Conservation (phyloP, 169 alveolate species). For the Plasmodium adleri region DNA sequence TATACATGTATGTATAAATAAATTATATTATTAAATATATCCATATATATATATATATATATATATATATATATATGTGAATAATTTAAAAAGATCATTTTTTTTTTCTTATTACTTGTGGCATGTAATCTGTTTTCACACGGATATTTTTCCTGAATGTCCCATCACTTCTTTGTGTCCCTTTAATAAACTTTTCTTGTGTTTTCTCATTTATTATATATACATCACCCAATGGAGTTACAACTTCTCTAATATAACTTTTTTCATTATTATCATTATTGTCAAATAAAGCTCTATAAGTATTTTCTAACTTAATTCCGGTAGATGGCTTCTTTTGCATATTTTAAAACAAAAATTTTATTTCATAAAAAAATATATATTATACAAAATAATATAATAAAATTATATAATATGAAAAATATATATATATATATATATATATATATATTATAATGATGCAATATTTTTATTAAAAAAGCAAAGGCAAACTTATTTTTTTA, state of each 20-base stretch:
- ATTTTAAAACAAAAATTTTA: neutral
- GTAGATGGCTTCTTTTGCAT: constrained; percentile 11
- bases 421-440: no score
- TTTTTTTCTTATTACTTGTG: constrained; percentile 72
- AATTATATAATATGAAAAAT: no score
- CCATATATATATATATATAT: constrained; percentile 12
- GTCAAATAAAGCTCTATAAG: constrained; percentile 11
- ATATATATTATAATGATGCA: no score
- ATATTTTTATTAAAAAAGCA: no score
- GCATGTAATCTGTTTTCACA: constrained; percentile 84
- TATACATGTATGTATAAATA: constrained; percentile 1
- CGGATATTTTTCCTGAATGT: constrained; percentile 80
- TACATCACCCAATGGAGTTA: constrained; percentile 81
- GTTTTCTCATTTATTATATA: constrained; percentile 79
- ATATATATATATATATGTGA: neutral
- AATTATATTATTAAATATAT: neutral
- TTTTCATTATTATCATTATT: constrained; percentile 10
- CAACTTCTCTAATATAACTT: constrained; percentile 51
- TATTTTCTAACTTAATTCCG: constrained; percentile 12
- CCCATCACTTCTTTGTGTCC: constrained; percentile 85
- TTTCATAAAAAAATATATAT: no score
- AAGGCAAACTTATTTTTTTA: no score
- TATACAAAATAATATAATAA: neutral
- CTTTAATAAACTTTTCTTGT: constrained; percentile 80
- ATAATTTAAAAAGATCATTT: no score